Conservation (phyloP, 2,329 filamentous ascomycete genomes). For the Botrytis medusae region DNA sequence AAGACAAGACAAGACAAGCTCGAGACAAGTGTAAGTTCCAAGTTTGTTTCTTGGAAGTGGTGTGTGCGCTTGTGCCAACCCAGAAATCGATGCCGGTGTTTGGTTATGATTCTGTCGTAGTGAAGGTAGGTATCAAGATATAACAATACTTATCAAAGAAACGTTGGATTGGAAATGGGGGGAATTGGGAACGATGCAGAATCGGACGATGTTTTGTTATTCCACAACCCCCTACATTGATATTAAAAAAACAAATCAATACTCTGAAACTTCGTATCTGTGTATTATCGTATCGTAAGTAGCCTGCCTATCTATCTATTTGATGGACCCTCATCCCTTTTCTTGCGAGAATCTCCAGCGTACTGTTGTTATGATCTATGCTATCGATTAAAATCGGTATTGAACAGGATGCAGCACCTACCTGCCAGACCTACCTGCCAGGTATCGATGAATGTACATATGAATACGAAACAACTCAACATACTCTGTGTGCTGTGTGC, state of each 20-base stretch:
- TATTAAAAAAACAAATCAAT: not conserved
- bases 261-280: not conserved
- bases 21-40: not conserved
- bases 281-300: not conserved
- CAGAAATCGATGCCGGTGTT: too few relatives aligned
- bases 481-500: too few relatives aligned
- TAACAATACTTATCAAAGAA: slow-evolving; percentile 1
- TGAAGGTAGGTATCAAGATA: not conserved
- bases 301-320: not conserved
- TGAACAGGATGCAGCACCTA: not conserved
- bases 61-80: not conserved
- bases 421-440: too few relatives aligned
- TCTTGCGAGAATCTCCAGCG: not conserved
- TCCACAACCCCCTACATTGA: not conserved
- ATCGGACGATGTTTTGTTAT: slow-evolving; percentile 7
- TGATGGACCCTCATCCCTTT: not conserved
- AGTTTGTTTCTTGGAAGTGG: slow-evolving; percentile 1
- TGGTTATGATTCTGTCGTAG: not conserved
- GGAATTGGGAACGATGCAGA: not conserved
- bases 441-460: not conserved
- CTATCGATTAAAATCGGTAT: not conserved
- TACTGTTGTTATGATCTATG: not conserved
- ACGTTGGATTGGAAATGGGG: not conserved
- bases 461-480: not conserved
- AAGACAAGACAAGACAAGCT: not conserved